Evolutionary conservation across 129 eudicot species (phyloP), one percentile per base, ranked within the genome.

Genomic region (Flaveria robusta): DNA sequence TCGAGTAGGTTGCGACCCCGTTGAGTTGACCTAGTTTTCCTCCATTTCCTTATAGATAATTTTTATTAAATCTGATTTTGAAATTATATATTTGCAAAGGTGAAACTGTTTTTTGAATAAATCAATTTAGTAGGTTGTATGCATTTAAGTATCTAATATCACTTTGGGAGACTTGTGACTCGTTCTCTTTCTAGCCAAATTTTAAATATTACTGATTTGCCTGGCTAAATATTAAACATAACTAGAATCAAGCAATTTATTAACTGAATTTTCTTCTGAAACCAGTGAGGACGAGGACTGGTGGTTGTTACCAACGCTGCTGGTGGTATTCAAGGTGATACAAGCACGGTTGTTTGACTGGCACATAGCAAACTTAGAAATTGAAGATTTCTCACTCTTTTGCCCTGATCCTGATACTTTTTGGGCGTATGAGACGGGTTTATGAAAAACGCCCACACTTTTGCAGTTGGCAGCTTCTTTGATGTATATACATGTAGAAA

Each of bases 341-440:
- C 97, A 93, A 80, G 97, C 98, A 9, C 89, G 97, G 62, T 84
- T 93, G 18, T 89, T 90, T 13, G 97, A 93, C 81, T 90, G 98
- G 96, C 91, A 90, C 79, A 85, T 93, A 52, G 98, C 98, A 24
- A 93, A 93, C 72, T 69, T 93, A 14, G 98, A 93, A 79, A 83
- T 93, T 54, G 89, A 84, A 75, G 98, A 93, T 80, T 83, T 80
- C 49, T 93, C 98, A 8, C 96, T 93, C 34, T 86, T 81, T 79
- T 90, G 89, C 79, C 98, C 95, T 1, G 98, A 93, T 79, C 96
- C 95, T 2, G 92, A 90, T 63, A 86, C 96, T n/a, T 93, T 93
- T 69, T 93, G 98, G 98, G 98, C 95, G 0, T 83, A 88, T 52
- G 97, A 93, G 80, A 62, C 91, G 37, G 77, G 69, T 68, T 88